Evolutionary conservation across 1,284 basidiomycete genomes (phyloP).

Genomic region (Sphagnurus paluster): DNA sequence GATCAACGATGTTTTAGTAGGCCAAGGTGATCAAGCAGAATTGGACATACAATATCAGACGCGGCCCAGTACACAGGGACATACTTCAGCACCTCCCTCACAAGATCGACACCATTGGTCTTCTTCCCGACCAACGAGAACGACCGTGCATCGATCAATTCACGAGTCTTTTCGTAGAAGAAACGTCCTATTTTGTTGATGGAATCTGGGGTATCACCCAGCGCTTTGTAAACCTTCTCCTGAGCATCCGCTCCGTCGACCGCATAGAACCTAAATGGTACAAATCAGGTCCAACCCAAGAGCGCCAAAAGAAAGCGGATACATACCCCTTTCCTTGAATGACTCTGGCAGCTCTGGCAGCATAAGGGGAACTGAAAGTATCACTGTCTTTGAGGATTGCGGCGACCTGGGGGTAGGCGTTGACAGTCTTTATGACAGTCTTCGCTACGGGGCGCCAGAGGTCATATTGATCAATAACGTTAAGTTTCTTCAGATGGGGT

Average conservation of each 20-base stretch:
- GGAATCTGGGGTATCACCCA: slow-evolving; percentile 46
- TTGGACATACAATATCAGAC: slow-evolving; percentile 59
- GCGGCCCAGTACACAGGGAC: slow-evolving; percentile 71
- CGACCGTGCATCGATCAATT: slow-evolving; percentile 53
- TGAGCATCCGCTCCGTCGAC: slow-evolving; percentile 48
- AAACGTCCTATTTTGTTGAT: slow-evolving; percentile 52
- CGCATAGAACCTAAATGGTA: slow-evolving; percentile 65
- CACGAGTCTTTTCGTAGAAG: slow-evolving; percentile 62
- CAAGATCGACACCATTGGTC: slow-evolving; percentile 61
- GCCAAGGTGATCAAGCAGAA: not conserved
- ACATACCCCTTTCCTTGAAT: slow-evolving; percentile 59
- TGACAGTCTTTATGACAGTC: slow-evolving; percentile 31
- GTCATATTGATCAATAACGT: slow-evolving; percentile 53
- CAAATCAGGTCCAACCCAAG: slow-evolving; percentile 20
- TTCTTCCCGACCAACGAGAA: slow-evolving; percentile 54
- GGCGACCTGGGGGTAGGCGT: slow-evolving; percentile 51
- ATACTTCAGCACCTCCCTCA: slow-evolving; percentile 66
- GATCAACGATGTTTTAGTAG: not conserved
- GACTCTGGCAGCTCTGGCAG: slow-evolving; percentile 48
- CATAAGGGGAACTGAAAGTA: slow-evolving; percentile 50
- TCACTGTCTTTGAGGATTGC: slow-evolving; percentile 49
- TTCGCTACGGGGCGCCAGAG: slow-evolving; percentile 43
- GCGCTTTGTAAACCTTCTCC: slow-evolving; percentile 45
- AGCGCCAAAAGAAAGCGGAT: not conserved
- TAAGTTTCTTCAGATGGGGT: slow-evolving; percentile 54